Evolutionary conservation across 1,284 basidiomycete genomes (phyloP), one percentile per base, ranked within the genome.

Genomic region (Cutaneotrichosporon sp.): DNA sequence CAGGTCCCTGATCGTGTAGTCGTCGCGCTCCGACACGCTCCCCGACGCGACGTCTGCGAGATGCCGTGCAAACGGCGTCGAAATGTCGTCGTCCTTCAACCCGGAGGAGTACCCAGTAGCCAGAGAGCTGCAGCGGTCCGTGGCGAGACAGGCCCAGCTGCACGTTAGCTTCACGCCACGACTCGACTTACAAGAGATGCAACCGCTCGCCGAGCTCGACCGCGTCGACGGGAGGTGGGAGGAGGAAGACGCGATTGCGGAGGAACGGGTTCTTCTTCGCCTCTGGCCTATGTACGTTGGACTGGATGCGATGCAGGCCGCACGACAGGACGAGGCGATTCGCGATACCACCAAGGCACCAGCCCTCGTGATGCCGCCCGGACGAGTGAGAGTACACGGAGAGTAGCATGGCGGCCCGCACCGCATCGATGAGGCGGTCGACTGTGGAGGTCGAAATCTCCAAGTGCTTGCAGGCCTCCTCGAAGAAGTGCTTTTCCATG

Each of bases 181-280:
- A 42, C 2, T 13, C 27, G 20, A 67, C 75, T 67, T 45, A 77
- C 72, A 79, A 79, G 2, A 72, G 69, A 43, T 74, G 71, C 0
- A 79, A 73, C 1, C 77, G 62, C 58, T 79, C 75, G 1, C 70
- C 77, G 13, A 79, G 65, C 54, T 79, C 77, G 7, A 77, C 56
- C 0, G 73, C 67, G 54, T 79, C 75, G 52, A 73, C 72, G 0
- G 75, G 71, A 16, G 77, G 73, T 9, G 71, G 72, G 6, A 79
- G 63, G 1, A 79, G 62, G 54, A 68, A 73, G 4, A 68, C 51
- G 29, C 69, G 63, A 33, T 69, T 68, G 2, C 77, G 63, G 47
- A 76, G 54, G 49, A 77, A 73, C 0, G 72, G 72, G 38, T 72
- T 71, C 8, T 58, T 36, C 2, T 65, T 54, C 9, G 56, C 62